These are phyloP conservation scores for Penstemon barbatus DNA, from an alignment of 257 asterid species.

Conservation along the genomic window DNA sequence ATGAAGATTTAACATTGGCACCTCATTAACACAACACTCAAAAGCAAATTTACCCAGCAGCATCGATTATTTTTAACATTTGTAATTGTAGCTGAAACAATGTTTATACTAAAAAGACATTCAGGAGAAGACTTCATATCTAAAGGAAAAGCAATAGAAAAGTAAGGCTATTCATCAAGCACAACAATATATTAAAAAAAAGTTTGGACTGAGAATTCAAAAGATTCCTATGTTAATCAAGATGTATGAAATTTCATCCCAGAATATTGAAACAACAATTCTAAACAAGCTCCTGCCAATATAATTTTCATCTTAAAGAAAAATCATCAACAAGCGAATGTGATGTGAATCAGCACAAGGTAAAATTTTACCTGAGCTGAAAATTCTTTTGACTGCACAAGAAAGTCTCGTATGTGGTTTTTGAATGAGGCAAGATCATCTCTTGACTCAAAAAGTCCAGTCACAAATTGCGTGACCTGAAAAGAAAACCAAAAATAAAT, in stretches of 20 bases:
- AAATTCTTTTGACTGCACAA: constrained; percentile 92
- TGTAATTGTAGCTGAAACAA: background rate
- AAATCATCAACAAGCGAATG: constrained; percentile 7
- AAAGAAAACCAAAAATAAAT: constrained; percentile 15
- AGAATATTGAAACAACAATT: background rate
- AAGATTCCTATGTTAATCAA: background rate
- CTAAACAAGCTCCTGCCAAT: background rate
- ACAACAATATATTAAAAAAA: background rate
- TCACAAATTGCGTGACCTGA: constrained; percentile 90
- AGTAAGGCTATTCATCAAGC: background rate
- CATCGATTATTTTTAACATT: background rate
- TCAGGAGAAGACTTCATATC: background rate
- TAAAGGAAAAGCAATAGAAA: background rate
- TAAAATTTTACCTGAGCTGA: constrained; percentile 79
- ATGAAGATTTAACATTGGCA: background rate
- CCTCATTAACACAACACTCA: background rate
- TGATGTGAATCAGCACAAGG: background rate
- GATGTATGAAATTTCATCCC: background rate
- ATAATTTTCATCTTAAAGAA: constrained; percentile 9
- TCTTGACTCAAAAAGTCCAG: constrained; percentile 78
- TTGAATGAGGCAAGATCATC: constrained; percentile 69
- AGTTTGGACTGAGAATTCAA: background rate
- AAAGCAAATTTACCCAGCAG: constrained; percentile 9
- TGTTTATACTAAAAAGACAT: background rate
- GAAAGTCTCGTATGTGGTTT: constrained; percentile 89